Conservation (phyloP, 495 filamentous ascomycete genomes). For the Clavariopsis aquatica region DNA sequence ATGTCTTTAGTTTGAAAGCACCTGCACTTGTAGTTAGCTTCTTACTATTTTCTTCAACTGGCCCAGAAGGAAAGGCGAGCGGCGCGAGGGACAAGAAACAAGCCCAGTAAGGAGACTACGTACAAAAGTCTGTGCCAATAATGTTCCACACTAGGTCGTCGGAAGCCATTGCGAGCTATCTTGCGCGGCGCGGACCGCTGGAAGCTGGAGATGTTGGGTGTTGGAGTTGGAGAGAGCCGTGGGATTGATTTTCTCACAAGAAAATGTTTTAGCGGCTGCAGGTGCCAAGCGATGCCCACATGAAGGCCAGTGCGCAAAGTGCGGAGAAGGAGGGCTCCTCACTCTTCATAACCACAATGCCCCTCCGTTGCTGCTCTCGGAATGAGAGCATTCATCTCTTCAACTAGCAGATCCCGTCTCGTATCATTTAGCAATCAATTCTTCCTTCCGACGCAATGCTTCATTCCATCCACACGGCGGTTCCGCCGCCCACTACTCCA, state of each 20-base stretch:
- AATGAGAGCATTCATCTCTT: slow-evolving; percentile 34
- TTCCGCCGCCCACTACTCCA: neutral
- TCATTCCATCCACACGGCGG: neutral
- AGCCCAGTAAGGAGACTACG: too few relatives aligned
- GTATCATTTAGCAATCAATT: neutral
- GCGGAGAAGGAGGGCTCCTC: slow-evolving; percentile 18
- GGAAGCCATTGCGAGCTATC: neutral
- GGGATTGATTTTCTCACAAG: neutral
- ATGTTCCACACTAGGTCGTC: slow-evolving; percentile 99
- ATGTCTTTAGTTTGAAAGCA: slow-evolving; percentile 95
- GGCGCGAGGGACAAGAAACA: too few relatives aligned
- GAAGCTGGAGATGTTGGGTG: neutral
- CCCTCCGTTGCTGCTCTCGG: slow-evolving; percentile 22
- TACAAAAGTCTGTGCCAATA: slow-evolving; percentile 91
- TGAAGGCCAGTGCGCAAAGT: slow-evolving; percentile 5
- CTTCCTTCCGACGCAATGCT: neutral
- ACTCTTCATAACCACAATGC: slow-evolving; percentile 6
- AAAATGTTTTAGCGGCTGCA: neutral
- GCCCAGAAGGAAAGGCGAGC: too few relatives aligned
- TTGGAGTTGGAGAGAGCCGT: neutral
- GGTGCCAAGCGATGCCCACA: neutral
- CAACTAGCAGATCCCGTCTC: neutral
- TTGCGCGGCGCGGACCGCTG: neutral
- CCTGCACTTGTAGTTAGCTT: too few relatives aligned
- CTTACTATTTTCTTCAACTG: too few relatives aligned